Evolutionary conservation across 2,329 filamentous ascomycete species (phyloP), one percentile per base, ranked within the genome.

Genomic region (Aureobasidium sp.): DNA sequence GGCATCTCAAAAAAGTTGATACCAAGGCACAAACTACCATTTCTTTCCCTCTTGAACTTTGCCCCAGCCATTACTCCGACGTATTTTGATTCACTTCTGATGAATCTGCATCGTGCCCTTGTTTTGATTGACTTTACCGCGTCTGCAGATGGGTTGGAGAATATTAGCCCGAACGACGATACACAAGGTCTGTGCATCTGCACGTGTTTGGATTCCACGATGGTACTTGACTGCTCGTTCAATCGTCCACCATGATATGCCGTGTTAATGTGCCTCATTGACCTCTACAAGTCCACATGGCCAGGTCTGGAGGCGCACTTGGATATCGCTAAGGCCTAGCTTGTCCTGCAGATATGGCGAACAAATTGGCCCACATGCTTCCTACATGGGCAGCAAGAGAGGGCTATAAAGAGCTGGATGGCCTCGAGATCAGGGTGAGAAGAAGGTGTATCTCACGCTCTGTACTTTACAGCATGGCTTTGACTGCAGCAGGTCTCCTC

Each of bases 1-100:
- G 40, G 38, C 38, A 45, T 35, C 23, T 33, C 51, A 45, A 57
- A 45, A 57, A 45, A 57, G 38, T 57, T 45, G 53, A 57, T 57
- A 57, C 38, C 53, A 55, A 23, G 27, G 37, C 38, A 43, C 19
- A 31, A 45, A 54, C 25, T 35, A 43, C 38, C 13, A 33, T 35
- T 37, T 11, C 21, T 57, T n/a, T 43, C 11, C 17, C 37, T 54
- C 25, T 33, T 23, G 8, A 35, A 7, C 11, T 10, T 1, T 35
- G 5, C 17, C 15, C 9, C 23, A 19, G 6, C 21, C 23, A 27
- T 17, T 2, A 17, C 2, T 25, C n/a, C 13, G 19, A 23, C n/a
- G 6, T 17, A 6, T 25, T 50, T 11, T 10, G 8, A 2, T 35
- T 23, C 17, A 23, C 0, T 50, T 27, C 49, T 27, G 21, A 17